Conservation (phyloP, 2,329 filamentous ascomycete species). For the Fusarium sp. region DNA sequence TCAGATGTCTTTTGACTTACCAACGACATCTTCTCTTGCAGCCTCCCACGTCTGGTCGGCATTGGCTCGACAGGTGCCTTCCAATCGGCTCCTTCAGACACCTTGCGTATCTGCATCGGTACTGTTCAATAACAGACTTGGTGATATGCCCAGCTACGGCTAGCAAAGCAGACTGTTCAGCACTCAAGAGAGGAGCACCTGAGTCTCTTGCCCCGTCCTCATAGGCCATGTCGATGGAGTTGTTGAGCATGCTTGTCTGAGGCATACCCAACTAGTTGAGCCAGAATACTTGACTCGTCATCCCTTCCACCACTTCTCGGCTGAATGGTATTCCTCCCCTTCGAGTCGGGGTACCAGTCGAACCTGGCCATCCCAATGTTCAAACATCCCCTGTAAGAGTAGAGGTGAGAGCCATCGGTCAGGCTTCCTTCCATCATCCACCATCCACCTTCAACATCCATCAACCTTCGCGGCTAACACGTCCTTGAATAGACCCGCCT, state of each 20-base stretch:
- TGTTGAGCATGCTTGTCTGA: too few species aligned
- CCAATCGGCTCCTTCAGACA: not conserved
- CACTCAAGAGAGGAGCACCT: too few species aligned
- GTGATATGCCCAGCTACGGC: accelerated
- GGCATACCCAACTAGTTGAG: too few species aligned
- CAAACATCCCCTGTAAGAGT: not conserved
- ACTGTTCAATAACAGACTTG: not conserved
- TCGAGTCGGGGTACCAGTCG: not conserved
- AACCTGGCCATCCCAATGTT: not conserved
- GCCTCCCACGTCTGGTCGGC: not conserved
- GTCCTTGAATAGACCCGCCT: not conserved
- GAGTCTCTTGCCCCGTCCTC: too few species aligned
- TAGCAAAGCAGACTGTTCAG: too few species aligned
- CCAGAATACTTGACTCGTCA: too few species aligned
- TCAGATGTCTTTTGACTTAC: not conserved
- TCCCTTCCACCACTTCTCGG: not conserved
- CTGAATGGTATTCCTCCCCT: not conserved
- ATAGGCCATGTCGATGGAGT: too few species aligned
- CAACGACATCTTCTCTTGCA: not conserved
- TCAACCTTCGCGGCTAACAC: not conserved
- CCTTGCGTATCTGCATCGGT: not conserved
- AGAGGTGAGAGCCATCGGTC: not conserved
- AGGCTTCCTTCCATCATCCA: not conserved
- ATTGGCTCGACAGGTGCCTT: not conserved
- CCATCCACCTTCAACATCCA: not conserved